These are phyloP conservation scores for Trypanosoma avium DNA, from an alignment of 208 protist species.

Conservation along the genomic window DNA sequence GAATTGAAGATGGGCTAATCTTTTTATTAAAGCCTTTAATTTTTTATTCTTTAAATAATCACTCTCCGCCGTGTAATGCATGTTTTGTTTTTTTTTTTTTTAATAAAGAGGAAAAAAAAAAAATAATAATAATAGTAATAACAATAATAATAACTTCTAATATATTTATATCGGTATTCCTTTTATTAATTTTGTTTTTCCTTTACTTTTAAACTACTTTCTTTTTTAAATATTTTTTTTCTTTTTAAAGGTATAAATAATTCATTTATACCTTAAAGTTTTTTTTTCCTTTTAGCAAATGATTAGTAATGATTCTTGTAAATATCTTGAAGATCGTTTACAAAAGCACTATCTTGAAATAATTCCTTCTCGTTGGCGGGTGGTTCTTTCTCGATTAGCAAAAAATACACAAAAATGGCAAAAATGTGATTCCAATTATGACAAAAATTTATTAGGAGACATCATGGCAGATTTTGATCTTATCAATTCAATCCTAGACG, in stretches of 20 bases:
- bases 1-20: too few species aligned
- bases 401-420: constrained; percentile 38
- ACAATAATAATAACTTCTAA: too few species aligned
- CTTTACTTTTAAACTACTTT: neutral
- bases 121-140: too few species aligned
- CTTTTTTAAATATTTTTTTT: constrained; percentile 1
- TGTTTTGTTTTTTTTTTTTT: too few species aligned
- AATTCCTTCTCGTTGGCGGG: constrained; percentile 22
- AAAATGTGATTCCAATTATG: neutral
- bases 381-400: constrained; percentile 41
- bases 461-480: constrained; percentile 41
- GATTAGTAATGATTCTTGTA: neutral
- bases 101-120: too few species aligned
- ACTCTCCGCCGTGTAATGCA: neutral
- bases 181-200: constrained; percentile 2
- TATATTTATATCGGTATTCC: constrained; percentile 10
- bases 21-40: too few species aligned
- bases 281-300: constrained; percentile 1
- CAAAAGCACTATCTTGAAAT: constrained; percentile 16
- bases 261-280: too few species aligned
- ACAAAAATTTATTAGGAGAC: constrained; percentile 1
- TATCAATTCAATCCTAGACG: constrained; percentile 31
- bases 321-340: constrained; percentile 14
- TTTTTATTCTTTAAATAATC: neutral
- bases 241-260: too few species aligned